Evolutionary conservation across 2,329 filamentous ascomycete species (phyloP), one percentile per base, ranked within the genome.

Genomic region (Leptographium lundbergii): DNA sequence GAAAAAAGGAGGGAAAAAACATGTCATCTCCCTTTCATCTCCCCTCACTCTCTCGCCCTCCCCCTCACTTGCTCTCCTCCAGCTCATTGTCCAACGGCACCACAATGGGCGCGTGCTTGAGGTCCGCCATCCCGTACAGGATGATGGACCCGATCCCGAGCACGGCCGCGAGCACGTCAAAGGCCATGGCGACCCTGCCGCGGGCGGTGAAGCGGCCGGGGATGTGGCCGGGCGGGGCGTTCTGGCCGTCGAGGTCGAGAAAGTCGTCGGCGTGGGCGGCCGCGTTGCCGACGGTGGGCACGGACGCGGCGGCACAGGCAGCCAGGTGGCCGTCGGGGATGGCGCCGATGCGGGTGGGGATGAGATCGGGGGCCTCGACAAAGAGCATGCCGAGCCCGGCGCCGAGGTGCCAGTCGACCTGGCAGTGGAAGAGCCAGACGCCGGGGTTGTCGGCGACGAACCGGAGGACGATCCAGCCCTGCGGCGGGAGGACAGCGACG

Each of bases 351-450:
- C n/a, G n/a, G n/a, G n/a, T 0, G 83, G 70, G 87, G 0, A 94
- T 67, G 24, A 82, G 77, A 3, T 78, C 67, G 0, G 84, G 85
- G 0, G 81, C 79, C 69, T 87, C 85, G 61, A 87, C 70, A 63
- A 89, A 79, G 1, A 82, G 83, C 27, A 83, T 79, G 4, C 82
- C 74, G 2, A 89, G 75, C 19, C 87, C 87, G 3, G 82, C 82
- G 1, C 78, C 73, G 59, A 88, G 75, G 67, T 90, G 87, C 86
- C 86, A 92, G 67, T 89, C 86, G 58, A 91, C 86, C 68, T 92
- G 88, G 71, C 88, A 91, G 71, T 91, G 87, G 73, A 91, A 88
- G 4, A 87, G 53, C 69, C 70, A 73, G 61, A 69, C 66, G 63
- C 84, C 85, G 11, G 86, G 82, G 64, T 88, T 88, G 66, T 88